Percentiles rank a stretch among this genome's conserved stretches.
Conservation (phyloP, 305 asterid genomes). For the Plantago rigida region DNA sequence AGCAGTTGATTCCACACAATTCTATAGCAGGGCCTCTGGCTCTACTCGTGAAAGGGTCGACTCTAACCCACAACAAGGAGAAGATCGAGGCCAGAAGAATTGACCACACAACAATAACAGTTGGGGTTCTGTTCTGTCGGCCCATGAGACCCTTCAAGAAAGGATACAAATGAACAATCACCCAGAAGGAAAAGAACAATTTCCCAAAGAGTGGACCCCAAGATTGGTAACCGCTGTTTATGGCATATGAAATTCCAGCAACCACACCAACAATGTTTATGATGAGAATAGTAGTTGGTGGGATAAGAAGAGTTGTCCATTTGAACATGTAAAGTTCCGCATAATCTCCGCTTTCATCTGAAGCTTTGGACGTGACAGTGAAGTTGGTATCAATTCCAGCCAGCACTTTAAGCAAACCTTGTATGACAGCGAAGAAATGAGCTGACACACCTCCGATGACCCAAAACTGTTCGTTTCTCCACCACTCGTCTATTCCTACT, state of each 20-base stretch:
- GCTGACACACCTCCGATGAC: slow-evolving; percentile 92
- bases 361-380: slow-evolving; percentile 91
- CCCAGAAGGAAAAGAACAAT: slow-evolving; percentile 91
- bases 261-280: slow-evolving; percentile 80
- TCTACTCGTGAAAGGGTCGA: slow-evolving; percentile 78
- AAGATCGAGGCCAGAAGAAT: slow-evolving; percentile 86
- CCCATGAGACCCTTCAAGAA: slow-evolving; percentile 97
- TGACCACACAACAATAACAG: slow-evolving; percentile 90
- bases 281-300: slow-evolving; percentile 83
- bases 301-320: slow-evolving; percentile 87
- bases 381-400: slow-evolving; percentile 93
- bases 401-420: slow-evolving; percentile 85
- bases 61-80: slow-evolving; percentile 75
- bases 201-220: slow-evolving; percentile 96
- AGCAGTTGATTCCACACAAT: slow-evolving; percentile 80
- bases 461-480: slow-evolving; percentile 99
- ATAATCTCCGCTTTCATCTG: slow-evolving; percentile 84
- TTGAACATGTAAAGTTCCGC: slow-evolving; percentile 86
- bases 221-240: slow-evolving; percentile 88
- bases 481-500: slow-evolving; percentile 93
- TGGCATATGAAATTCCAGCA: slow-evolving; percentile 77
- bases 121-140: slow-evolving; percentile 83
- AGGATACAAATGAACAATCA: slow-evolving; percentile 89
- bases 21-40: slow-evolving; percentile 76
- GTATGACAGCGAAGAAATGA: slow-evolving; percentile 83